A percentile compares a stretch with the other conserved stretches of the same genome.
phyloP scores from a whole-genome alignment of 306 rosid genomes.

The Vachellia pachyceras region DNA sequence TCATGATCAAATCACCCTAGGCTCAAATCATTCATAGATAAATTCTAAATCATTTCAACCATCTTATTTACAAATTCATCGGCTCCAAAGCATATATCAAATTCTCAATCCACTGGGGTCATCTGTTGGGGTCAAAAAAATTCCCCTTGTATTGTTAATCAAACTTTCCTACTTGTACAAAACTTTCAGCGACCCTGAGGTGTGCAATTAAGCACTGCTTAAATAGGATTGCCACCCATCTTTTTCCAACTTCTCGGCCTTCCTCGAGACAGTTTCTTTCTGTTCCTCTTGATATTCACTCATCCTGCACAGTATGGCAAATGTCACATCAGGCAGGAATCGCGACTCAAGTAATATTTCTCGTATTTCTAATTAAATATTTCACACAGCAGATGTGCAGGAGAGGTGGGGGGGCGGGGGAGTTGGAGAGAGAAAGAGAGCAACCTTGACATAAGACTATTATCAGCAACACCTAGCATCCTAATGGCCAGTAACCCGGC shows the following conservation, averaged over 20 bases:
- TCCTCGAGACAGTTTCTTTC: conserved; percentile 58
- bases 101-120: no score
- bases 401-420: no score
- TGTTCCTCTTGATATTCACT: conserved; percentile 76
- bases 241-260: conserved; percentile 66
- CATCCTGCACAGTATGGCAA: conserved; percentile 60
- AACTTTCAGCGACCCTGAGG: conserved; percentile 11
- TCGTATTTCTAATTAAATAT: neutral
- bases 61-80: no score
- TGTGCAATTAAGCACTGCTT: conserved; percentile 32
- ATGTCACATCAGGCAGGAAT: conserved; percentile 20
- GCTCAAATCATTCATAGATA: no score
- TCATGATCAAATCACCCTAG: no score
- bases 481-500: conserved; percentile 79
- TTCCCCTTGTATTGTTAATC: neutral
- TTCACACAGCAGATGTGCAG: neutral
- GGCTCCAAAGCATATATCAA: no score
- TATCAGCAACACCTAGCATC: conserved; percentile 55
- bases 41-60: no score
- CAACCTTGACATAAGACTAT: conserved; percentile 67
- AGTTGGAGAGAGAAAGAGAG: neutral
- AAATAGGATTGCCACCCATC: conserved; percentile 75
- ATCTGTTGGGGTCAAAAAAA: neutral
- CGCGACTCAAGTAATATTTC: neutral
- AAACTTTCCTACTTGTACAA: conserved; percentile 32